These are phyloP conservation scores for Agroathelia rolfsii DNA, from an alignment of 1,284 basidiomycete genomes.

Conservation along the genomic window DNA sequence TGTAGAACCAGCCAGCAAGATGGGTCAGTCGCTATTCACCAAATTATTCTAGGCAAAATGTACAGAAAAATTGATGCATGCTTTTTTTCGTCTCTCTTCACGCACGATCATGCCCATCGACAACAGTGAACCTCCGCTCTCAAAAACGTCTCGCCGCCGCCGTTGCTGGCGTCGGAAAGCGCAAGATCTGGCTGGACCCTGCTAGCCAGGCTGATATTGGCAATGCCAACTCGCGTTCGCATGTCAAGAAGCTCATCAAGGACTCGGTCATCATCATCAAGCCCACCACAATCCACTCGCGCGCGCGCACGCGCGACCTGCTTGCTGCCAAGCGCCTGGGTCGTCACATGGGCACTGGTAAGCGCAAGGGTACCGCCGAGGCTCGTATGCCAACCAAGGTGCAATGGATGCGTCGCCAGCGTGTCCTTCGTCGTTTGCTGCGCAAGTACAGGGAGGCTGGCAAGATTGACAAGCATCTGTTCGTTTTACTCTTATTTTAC, in stretches of 20 bases:
- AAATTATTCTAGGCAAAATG: too few relatives aligned
- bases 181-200: conserved; percentile 99
- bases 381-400: conserved; percentile 99
- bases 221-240: conserved; percentile 97
- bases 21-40: too few relatives aligned
- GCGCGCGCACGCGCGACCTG: conserved; percentile 87
- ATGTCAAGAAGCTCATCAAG: conserved; percentile 97
- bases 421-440: conserved; percentile 89
- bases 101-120: too few relatives aligned
- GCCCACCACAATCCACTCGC: conserved; percentile 93
- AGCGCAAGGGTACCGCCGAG: conserved; percentile 97
- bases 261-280: conserved; percentile 95
- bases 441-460: conserved; percentile 98
- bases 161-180: conserved; percentile 94
- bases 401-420: conserved; percentile 97
- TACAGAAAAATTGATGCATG: too few relatives aligned
- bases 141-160: conserved; percentile 99
- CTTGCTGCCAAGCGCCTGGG: conserved; percentile 96
- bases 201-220: conserved; percentile 96
- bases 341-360: conserved; percentile 95
- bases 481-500: conserved; percentile 27
- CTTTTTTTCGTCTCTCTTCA: too few relatives aligned
- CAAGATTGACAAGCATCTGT: conserved; percentile 99
- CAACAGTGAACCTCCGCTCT: conserved; percentile 83
- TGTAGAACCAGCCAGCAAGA: too few relatives aligned